Conservation (phyloP, 2,329 filamentous ascomycete species). For the Teratosphaeria epicoccoides region DNA sequence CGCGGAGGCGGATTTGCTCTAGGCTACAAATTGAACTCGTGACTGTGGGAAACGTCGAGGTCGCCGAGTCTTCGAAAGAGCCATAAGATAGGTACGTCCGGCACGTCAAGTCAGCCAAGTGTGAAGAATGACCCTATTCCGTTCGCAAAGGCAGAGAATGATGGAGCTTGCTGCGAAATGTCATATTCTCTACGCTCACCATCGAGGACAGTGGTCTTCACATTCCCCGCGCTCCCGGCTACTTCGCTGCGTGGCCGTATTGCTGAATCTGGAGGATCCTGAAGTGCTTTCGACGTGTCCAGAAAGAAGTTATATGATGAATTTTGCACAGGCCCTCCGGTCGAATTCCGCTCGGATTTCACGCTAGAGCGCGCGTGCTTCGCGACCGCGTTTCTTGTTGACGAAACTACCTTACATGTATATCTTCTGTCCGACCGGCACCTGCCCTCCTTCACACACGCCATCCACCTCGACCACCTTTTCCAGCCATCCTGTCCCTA, state of each 20-base stretch:
- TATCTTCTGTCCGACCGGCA: neutral
- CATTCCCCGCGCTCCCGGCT: no score
- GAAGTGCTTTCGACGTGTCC: no score
- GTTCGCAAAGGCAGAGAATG: neutral
- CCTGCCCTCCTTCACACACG: neutral
- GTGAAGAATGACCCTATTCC: no score
- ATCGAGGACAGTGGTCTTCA: no score
- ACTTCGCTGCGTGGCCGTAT: no score
- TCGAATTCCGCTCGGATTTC: neutral
- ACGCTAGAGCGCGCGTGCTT: neutral
- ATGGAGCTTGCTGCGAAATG: no score
- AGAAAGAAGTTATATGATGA: no score
- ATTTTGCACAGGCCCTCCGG: neutral
- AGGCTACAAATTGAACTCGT: slow-evolving; percentile 82
- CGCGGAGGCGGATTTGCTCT: slow-evolving; percentile 54
- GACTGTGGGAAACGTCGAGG: slow-evolving; percentile 53
- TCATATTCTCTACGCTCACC: no score
- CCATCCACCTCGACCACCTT: neutral
- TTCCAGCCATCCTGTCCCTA: neutral
- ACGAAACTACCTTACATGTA: slow-evolving; percentile 1
- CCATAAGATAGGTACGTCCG: slow-evolving; percentile 34
- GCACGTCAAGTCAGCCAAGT: no score
- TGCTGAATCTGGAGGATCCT: no score
- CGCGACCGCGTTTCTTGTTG: neutral
- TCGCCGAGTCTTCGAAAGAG: slow-evolving; percentile 90